Conservation (phyloP, 805 yeast genomes). For the Saturnispora serradocipensis region DNA sequence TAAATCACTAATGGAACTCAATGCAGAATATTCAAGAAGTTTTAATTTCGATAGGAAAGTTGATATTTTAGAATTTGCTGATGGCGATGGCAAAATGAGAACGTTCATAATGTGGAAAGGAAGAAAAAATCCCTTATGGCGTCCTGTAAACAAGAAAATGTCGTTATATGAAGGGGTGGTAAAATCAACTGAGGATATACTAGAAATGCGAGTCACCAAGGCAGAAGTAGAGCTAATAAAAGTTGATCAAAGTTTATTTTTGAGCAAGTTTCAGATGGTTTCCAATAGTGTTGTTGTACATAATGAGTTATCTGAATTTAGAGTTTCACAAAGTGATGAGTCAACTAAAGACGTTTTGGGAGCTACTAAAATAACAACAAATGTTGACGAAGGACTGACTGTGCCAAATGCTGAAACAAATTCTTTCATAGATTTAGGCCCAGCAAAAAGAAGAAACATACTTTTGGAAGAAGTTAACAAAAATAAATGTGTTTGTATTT, state of each 20-base stretch:
- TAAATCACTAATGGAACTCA: conserved; percentile 9
- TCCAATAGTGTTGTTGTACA: not conserved
- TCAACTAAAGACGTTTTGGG: not conserved
- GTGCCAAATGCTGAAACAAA: not conserved
- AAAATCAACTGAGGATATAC: conserved; percentile 2
- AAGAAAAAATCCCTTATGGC: not conserved
- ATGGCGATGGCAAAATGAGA: not conserved
- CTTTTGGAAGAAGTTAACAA: conserved; percentile 33
- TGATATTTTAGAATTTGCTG: not conserved
- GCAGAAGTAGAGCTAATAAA: not conserved
- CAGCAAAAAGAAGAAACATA: conserved; percentile 16
- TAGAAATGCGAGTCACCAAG: not conserved
- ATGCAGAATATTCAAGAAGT: conserved; percentile 4
- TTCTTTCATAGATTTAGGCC: conserved; percentile 21
- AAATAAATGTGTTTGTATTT: conserved; percentile 39
- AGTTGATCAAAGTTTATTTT: not conserved
- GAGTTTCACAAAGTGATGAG: not conserved
- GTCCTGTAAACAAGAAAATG: not conserved
- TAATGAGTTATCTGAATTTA: not conserved
- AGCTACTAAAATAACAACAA: not conserved
- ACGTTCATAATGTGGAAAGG: conserved; percentile 6
- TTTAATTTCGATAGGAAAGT: conserved; percentile 5
- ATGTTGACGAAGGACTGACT: not conserved
- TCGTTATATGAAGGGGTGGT: not conserved
- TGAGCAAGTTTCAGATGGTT: not conserved